Conservation (phyloP, 2,329 filamentous ascomycete species). For the Epichloe gansuensis region DNA sequence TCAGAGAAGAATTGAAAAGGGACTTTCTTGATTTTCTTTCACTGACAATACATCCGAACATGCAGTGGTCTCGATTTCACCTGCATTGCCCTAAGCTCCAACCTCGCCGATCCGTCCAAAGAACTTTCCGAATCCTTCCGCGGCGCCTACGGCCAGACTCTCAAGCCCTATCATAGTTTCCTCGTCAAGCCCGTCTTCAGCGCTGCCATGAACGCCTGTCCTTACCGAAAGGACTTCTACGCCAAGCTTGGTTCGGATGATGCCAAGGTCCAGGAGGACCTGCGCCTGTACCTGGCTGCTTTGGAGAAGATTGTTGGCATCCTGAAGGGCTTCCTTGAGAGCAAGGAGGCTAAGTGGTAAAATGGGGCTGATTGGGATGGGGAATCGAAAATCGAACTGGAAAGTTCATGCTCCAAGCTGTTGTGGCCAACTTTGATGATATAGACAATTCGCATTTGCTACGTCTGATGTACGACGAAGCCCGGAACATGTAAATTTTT, state of each 20-base stretch:
- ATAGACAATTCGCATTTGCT: neutral
- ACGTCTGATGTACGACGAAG: too few relatives aligned
- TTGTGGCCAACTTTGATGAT: neutral
- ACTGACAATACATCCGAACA: slow-evolving; percentile 3
- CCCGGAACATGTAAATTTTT: too few relatives aligned
- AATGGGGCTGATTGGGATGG: neutral
- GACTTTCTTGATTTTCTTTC: too few relatives aligned
- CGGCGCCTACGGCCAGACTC: slow-evolving; percentile 67
- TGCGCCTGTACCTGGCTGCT: slow-evolving; percentile 61
- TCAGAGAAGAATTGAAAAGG: neutral
- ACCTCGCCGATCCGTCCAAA: slow-evolving; percentile 52
- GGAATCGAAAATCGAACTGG: neutral
- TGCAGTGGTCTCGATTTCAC: slow-evolving; percentile 87
- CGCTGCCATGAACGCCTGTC: slow-evolving; percentile 83
- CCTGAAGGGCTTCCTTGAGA: slow-evolving; percentile 46
- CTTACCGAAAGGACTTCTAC: slow-evolving; percentile 91
- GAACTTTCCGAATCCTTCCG: slow-evolving; percentile 85
- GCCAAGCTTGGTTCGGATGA: slow-evolving; percentile 63
- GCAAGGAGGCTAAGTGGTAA: slow-evolving; percentile 6
- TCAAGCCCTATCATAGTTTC: slow-evolving; percentile 86
- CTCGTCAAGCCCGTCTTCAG: slow-evolving; percentile 85
- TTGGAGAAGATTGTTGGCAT: slow-evolving; percentile 70
- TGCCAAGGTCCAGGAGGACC: slow-evolving; percentile 46
- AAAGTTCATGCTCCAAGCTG: too few relatives aligned
- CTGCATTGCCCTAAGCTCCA: slow-evolving; percentile 66